Conservation (phyloP, 441 rosid genomes). For the Brassica balearica region DNA sequence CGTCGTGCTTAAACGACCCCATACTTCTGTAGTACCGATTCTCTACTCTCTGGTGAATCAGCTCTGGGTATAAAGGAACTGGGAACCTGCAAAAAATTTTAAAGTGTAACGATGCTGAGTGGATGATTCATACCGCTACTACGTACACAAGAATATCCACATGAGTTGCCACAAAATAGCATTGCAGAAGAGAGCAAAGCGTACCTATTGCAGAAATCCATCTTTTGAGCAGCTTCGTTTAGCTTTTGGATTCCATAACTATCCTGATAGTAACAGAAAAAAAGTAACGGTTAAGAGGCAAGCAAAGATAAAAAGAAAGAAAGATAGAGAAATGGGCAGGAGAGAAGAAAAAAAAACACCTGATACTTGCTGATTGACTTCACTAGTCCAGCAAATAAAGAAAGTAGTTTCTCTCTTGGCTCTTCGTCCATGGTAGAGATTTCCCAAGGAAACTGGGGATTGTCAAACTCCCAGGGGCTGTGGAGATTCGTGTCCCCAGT, state of each 20-base stretch:
- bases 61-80: conserved; percentile 67
- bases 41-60: conserved; percentile 67
- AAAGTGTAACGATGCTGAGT: background rate
- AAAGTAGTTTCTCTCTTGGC: conserved; percentile 53
- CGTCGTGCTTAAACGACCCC: conserved; percentile 65
- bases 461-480: conserved; percentile 82
- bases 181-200: conserved; percentile 2
- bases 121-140: conserved; percentile 16
- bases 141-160: background rate
- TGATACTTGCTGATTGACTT: conserved; percentile 55
- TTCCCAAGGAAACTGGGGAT: conserved; percentile 55
- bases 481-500: conserved; percentile 50
- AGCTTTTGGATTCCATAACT: conserved; percentile 67
- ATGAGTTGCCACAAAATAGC: background rate
- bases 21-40: conserved; percentile 67
- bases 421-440: conserved; percentile 55
- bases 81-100: conserved; percentile 61
- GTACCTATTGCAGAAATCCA: conserved; percentile 74
- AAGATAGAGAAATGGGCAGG: background rate
- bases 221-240: conserved; percentile 67
- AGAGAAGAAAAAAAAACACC: conserved; percentile 45
- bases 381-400: conserved; percentile 58
- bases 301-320: background rate
- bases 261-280: conserved; percentile 6
- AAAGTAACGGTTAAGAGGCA: conserved; percentile 12